A percentile compares a stretch with the other conserved stretches of the same genome.
Evolutionary conservation across 169 alveolate species (phyloP).

Genomic region (Eimeria tenella): DNA sequence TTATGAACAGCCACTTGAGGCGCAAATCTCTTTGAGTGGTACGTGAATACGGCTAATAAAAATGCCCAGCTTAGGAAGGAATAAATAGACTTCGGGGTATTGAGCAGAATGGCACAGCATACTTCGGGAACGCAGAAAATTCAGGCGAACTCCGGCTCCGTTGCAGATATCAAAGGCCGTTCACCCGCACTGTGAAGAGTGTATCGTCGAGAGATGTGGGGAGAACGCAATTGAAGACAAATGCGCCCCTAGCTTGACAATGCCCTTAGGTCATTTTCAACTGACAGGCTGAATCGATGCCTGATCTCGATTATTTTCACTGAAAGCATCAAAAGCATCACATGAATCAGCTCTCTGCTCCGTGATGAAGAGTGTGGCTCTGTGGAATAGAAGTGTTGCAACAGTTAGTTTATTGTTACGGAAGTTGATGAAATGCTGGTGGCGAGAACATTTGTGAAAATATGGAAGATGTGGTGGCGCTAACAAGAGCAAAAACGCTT

Average conservation of each 20-base stretch:
- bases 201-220: constrained; percentile 95
- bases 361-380: constrained; percentile 91
- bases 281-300: constrained; percentile 84
- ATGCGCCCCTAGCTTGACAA: constrained; percentile 89
- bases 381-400: constrained; percentile 85
- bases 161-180: background rate
- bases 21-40: too few species aligned
- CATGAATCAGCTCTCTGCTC: constrained; percentile 86
- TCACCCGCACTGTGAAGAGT: constrained; percentile 73
- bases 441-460: constrained; percentile 87
- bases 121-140: too few species aligned
- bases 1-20: too few species aligned
- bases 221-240: constrained; percentile 92
- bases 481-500: constrained; percentile 82
- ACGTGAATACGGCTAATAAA: too few species aligned
- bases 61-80: too few species aligned
- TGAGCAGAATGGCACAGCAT: too few species aligned
- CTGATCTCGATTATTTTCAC: constrained; percentile 87
- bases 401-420: constrained; percentile 92
- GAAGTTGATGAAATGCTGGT: constrained; percentile 89
- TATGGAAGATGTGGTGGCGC: constrained; percentile 69
- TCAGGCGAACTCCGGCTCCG: too few species aligned
- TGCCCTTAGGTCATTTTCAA: constrained; percentile 60
- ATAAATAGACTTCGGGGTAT: too few species aligned
- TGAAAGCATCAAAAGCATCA: constrained; percentile 92